A percentile compares a stretch with the other conserved stretches of the same genome.
Conservation (phyloP, 805 yeast genomes). For the Lachancea meyersii region DNA sequence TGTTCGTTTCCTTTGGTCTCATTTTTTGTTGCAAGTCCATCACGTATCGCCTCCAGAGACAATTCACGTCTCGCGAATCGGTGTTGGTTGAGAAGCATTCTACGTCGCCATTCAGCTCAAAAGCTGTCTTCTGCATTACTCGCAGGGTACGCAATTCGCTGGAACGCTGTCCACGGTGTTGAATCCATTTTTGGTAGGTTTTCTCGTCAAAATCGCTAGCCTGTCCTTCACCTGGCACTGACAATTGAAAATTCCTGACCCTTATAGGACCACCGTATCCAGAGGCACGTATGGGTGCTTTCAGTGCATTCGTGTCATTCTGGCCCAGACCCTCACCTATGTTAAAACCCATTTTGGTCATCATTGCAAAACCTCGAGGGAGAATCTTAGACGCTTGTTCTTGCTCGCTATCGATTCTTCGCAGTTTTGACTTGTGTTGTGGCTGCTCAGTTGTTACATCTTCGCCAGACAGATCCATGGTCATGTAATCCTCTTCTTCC, state of each 20-base stretch:
- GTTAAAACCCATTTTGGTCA: constrained; percentile 55
- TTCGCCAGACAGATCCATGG: not conserved
- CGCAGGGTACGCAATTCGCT: constrained; percentile 14
- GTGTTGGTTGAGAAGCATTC: constrained; percentile 18
- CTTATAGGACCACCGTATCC: constrained; percentile 21
- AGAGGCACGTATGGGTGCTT: constrained; percentile 31
- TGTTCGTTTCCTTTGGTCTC: not conserved
- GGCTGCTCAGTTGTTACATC: not conserved
- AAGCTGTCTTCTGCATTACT: constrained; percentile 38
- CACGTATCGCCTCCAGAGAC: constrained; percentile 40
- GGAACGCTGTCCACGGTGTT: constrained; percentile 7
- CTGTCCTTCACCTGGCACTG: not conserved
- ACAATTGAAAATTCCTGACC: constrained; percentile 13
- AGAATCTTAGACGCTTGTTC: constrained; percentile 13
- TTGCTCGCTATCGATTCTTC: not conserved
- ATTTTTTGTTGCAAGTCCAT: constrained; percentile 11
- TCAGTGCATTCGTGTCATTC: constrained; percentile 18
- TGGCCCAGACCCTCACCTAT: constrained; percentile 43
- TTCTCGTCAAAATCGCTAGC: not conserved
- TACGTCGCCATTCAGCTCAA: constrained; percentile 38
- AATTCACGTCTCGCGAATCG: constrained; percentile 33
- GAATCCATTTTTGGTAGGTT: not conserved
- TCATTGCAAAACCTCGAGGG: constrained; percentile 44
- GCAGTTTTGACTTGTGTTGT: not conserved
- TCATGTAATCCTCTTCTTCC: constrained; percentile 4